Conservation (phyloP, 2,329 filamentous ascomycete species). For the Colletotrichum chrysophilum region DNA sequence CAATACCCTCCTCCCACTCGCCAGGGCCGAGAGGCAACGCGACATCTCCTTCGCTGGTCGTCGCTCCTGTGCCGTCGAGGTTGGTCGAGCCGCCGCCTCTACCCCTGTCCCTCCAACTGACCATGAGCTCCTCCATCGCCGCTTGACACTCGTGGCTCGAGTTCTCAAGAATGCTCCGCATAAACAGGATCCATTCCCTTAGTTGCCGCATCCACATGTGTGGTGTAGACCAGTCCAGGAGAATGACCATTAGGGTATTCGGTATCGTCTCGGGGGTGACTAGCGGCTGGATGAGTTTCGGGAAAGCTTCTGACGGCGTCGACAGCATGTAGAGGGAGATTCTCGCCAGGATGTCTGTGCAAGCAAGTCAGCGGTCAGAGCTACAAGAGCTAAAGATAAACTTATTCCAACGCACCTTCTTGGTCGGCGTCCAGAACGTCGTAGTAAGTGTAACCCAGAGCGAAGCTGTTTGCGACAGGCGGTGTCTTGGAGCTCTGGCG, state of each 20-base stretch:
- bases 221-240: constrained; percentile 95
- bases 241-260: constrained; percentile 84
- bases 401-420: constrained; percentile 67
- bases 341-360: constrained; percentile 83
- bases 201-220: constrained; percentile 92
- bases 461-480: constrained; percentile 89
- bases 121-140: constrained; percentile 86
- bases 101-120: constrained; percentile 77
- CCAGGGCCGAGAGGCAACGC: constrained; percentile 82
- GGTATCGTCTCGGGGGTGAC: constrained; percentile 84
- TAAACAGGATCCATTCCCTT: constrained; percentile 85
- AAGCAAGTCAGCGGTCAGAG: neutral
- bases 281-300: constrained; percentile 81
- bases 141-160: constrained; percentile 79
- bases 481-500: constrained; percentile 66
- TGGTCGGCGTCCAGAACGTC: constrained; percentile 93
- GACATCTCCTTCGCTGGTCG: constrained; percentile 69
- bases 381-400: too few relatives aligned
- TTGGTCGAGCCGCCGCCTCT: constrained; percentile 67
- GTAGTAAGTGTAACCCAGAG: constrained; percentile 92
- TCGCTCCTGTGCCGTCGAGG: constrained; percentile 64
- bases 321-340: constrained; percentile 88
- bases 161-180: constrained; percentile 77
- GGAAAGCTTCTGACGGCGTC: constrained; percentile 83
- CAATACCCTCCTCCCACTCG: constrained; percentile 91